Evolutionary conservation across 2,329 filamentous ascomycete species (phyloP).

Genomic region (Daldinia eschscholtzii): DNA sequence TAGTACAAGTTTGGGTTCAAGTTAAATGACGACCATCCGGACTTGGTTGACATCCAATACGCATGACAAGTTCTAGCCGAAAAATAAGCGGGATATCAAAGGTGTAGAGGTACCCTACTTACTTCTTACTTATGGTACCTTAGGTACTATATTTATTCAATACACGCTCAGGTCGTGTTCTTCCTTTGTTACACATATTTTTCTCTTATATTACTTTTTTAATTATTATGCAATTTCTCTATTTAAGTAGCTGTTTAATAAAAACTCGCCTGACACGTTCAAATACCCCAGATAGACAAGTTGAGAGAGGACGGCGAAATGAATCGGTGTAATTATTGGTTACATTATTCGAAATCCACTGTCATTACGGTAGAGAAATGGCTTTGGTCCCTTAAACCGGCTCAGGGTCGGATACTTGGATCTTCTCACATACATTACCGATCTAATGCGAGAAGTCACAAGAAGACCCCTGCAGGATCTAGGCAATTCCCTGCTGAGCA

Average conservation of each 20-base stretch:
- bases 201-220: not conserved
- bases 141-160: not conserved
- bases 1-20: conserved; percentile 8
- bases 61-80: not conserved
- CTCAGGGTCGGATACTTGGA: conserved; percentile 29
- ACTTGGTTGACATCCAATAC: not conserved
- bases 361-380: conserved; percentile 19
- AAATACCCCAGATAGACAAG: not conserved
- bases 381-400: conserved; percentile 13
- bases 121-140: not conserved
- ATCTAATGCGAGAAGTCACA: conserved; percentile 45
- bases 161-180: not conserved
- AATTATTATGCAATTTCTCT: not conserved
- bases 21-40: not conserved
- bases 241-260: not conserved
- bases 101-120: not conserved
- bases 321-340: conserved; percentile 19
- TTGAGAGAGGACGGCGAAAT: not conserved
- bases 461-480: conserved; percentile 44
- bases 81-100: not conserved
- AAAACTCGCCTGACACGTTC: not conserved
- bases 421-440: conserved; percentile 40
- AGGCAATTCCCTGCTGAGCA: conserved; percentile 40
- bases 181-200: not conserved
- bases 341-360: conserved; percentile 31